Evolutionary conservation across 495 filamentous ascomycete genomes (phyloP).

Genomic region (Clohesyomyces aquaticus): DNA sequence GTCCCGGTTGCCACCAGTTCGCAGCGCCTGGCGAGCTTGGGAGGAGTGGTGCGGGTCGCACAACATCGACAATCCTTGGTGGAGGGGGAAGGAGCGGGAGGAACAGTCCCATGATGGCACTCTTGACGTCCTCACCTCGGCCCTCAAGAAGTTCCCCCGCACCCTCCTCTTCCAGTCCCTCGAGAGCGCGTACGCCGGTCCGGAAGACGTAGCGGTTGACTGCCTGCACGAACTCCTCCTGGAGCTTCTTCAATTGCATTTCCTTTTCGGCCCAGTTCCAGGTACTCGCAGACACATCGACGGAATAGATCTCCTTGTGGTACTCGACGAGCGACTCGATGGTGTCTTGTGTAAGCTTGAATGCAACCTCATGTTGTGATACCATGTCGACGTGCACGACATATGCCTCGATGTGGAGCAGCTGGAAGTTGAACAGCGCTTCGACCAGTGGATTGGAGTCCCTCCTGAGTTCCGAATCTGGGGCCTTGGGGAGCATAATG

Average conservation of each 20-base stretch:
- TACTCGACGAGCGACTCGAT: conserved; percentile 95
- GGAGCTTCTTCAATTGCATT: conserved; percentile 91
- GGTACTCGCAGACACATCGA: conserved; percentile 84
- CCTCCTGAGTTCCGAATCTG: conserved; percentile 82
- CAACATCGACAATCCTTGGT: conserved; percentile 87
- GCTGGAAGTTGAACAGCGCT: conserved; percentile 89
- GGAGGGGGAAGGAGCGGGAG: conserved; percentile 90
- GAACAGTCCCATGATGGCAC: conserved; percentile 80
- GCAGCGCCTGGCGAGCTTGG: conserved; percentile 80
- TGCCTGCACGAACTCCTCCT: conserved; percentile 96
- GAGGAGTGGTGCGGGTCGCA: conserved; percentile 79
- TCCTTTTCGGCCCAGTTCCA: conserved; percentile 99
- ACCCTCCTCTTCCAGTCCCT: conserved; percentile 96
- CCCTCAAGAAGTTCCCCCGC: conserved; percentile 91
- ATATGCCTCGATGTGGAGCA: conserved; percentile 95
- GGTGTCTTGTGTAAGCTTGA: conserved; percentile 96
- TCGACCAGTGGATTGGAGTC: conserved; percentile 88
- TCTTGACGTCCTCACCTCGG: conserved; percentile 92
- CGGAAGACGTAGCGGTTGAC: conserved; percentile 97
- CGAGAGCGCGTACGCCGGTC: conserved; percentile 84
- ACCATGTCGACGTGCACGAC: conserved; percentile 99
- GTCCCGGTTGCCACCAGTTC: conserved; percentile 76
- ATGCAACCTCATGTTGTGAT: conserved; percentile 93
- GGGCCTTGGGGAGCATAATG: conserved; percentile 89
- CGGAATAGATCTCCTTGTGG: conserved; percentile 95